phyloP scores from a whole-genome alignment of 192 early-diverging fungal species.

The Nowakowskiella sp. region DNA sequence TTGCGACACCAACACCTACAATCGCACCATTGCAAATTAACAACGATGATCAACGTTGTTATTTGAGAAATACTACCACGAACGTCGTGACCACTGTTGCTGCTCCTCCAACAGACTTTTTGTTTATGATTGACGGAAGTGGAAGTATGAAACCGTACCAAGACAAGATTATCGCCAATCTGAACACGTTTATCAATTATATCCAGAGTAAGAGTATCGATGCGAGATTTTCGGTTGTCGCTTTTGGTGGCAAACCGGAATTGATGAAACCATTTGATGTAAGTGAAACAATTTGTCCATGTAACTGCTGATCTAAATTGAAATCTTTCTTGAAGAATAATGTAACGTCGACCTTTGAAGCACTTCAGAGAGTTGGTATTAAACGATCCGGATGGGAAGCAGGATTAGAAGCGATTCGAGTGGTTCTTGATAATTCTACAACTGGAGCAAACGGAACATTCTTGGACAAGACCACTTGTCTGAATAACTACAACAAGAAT shows the following conservation, averaged over 20 bases:
- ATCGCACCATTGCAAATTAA: too few relatives aligned
- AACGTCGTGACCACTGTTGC: too few relatives aligned
- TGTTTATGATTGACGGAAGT: background rate
- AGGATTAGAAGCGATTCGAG: background rate
- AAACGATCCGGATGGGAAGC: background rate
- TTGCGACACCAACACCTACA: too few relatives aligned
- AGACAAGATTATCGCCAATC: background rate
- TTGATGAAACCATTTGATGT: background rate
- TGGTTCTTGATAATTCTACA: background rate
- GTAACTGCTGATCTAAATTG: background rate
- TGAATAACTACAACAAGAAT: too few relatives aligned
- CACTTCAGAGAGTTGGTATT: background rate
- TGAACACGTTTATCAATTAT: background rate
- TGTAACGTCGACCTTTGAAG: background rate
- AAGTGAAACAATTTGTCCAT: background rate
- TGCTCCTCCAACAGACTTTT: background rate
- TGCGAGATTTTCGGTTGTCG: background rate
- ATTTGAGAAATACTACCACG: too few relatives aligned
- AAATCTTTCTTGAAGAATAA: background rate
- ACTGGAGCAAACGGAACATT: background rate
- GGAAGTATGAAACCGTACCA: conserved; percentile 1
- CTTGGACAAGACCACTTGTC: too few relatives aligned
- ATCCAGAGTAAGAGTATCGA: background rate
- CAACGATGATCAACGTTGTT: too few relatives aligned
- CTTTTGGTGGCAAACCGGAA: background rate